Percentiles rank a stretch among this genome's conserved stretches.
phyloP scores from a whole-genome alignment of 2,329 filamentous ascomycete species.

The Trichophyton verrucosum region DNA sequence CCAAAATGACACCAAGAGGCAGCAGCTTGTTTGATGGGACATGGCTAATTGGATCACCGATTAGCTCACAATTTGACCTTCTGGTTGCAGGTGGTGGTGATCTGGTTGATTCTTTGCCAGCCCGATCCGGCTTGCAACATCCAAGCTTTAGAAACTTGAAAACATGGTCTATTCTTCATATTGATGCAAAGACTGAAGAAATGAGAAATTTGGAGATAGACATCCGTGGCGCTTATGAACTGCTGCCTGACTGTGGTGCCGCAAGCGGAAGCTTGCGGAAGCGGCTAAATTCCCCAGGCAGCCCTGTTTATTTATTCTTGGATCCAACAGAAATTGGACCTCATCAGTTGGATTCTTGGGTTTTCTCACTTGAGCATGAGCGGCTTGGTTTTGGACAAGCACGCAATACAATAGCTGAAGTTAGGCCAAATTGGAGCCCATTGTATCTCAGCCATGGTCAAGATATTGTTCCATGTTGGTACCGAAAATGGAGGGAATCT shows the following conservation, averaged over 20 bases:
- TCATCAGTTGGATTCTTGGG: slow-evolving; percentile 40
- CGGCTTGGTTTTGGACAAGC: slow-evolving; percentile 36
- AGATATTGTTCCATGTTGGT: slow-evolving; percentile 20
- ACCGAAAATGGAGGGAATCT: slow-evolving; percentile 20
- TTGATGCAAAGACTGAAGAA: slow-evolving; percentile 25
- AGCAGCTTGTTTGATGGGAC: slow-evolving; percentile 24
- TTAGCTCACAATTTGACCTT: slow-evolving; percentile 25
- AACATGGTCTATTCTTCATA: slow-evolving; percentile 33
- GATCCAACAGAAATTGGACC: slow-evolving; percentile 42
- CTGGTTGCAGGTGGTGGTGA: slow-evolving; percentile 25
- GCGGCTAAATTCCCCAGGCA: slow-evolving; percentile 17
- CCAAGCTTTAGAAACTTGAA: slow-evolving; percentile 29
- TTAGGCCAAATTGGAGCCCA: slow-evolving; percentile 38
- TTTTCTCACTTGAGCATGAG: slow-evolving; percentile 42
- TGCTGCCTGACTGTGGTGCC: slow-evolving; percentile 46
- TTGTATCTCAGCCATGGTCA: slow-evolving; percentile 15
- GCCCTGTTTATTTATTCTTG: slow-evolving; percentile 44
- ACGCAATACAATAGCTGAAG: slow-evolving; percentile 35
- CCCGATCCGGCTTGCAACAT: slow-evolving; percentile 29
- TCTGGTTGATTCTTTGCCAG: slow-evolving; percentile 28
- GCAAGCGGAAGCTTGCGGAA: slow-evolving; percentile 44
- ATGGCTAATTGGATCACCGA: slow-evolving; percentile 36
- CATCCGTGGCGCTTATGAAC: slow-evolving; percentile 40
- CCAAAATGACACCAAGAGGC: slow-evolving; percentile 31
- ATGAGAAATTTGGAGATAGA: slow-evolving; percentile 23